Percentiles rank a stretch among this genome's conserved stretches.
Evolutionary conservation across 495 filamentous ascomycete species (phyloP).

Genomic region (Recurvomyces mirabilis): DNA sequence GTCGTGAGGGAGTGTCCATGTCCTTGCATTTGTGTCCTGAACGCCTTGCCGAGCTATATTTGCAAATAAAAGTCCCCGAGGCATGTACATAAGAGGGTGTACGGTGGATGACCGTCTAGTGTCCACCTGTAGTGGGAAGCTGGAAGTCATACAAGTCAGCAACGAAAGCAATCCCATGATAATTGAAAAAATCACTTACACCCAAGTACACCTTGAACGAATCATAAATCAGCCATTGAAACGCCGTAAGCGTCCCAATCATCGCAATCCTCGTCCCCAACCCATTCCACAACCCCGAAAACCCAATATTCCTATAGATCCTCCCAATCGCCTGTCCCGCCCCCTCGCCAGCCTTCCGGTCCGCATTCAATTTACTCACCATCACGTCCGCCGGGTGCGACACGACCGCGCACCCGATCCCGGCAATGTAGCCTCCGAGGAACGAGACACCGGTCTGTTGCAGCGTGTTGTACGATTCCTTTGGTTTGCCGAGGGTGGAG

Average conservation of each 20-base stretch:
- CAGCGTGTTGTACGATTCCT: slow-evolving; percentile 49
- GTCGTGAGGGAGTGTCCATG: no score
- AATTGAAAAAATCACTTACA: slow-evolving; percentile 24
- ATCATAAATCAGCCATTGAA: slow-evolving; percentile 70
- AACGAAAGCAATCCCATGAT: background rate
- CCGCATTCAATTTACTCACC: slow-evolving; percentile 60
- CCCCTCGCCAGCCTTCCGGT: slow-evolving; percentile 53
- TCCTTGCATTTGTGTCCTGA: no score
- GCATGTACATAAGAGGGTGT: no score
- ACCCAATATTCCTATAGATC: slow-evolving; percentile 65
- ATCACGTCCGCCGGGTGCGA: slow-evolving; percentile 60
- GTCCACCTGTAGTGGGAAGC: no score
- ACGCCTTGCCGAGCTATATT: no score
- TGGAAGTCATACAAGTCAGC: no score
- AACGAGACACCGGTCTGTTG: slow-evolving; percentile 61
- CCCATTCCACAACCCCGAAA: slow-evolving; percentile 59
- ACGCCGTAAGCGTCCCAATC: slow-evolving; percentile 43
- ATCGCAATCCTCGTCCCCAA: slow-evolving; percentile 40
- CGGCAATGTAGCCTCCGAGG: slow-evolving; percentile 60
- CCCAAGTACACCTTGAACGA: slow-evolving; percentile 66
- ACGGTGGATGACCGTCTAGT: no score
- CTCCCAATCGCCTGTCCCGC: slow-evolving; percentile 50
- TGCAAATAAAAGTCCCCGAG: no score
- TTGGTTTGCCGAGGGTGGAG: slow-evolving; percentile 49
- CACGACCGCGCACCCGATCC: slow-evolving; percentile 56